Conservation (phyloP, 2,329 filamentous ascomycete genomes). For the Talaromyces sp. region DNA sequence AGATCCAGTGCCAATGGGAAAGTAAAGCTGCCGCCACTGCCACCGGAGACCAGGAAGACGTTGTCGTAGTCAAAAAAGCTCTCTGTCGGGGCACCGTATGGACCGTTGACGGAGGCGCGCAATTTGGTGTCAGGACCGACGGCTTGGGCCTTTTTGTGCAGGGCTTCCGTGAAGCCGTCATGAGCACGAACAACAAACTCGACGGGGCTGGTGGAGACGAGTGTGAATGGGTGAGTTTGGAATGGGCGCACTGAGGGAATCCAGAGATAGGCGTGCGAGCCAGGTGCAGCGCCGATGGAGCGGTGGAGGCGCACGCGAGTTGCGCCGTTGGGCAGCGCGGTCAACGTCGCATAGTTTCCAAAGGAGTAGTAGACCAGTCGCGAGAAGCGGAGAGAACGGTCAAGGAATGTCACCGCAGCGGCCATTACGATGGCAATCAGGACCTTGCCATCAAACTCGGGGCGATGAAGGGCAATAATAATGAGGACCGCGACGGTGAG, state of each 20-base stretch:
- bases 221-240: conserved; percentile 47
- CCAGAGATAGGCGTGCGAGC: conserved; percentile 61
- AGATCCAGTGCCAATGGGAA: conserved; percentile 14
- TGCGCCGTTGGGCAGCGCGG: conserved; percentile 49
- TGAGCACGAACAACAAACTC: conserved; percentile 14
- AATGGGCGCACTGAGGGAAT: conserved; percentile 52
- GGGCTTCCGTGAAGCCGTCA: conserved; percentile 15
- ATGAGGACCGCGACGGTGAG: not conserved
- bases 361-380: conserved; percentile 48
- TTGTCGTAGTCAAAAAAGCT: conserved; percentile 13
- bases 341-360: conserved; percentile 38
- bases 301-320: conserved; percentile 53
- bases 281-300: conserved; percentile 44
- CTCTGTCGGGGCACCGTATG: conserved; percentile 14
- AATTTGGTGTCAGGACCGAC: conserved; percentile 6
- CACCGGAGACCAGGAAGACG: conserved; percentile 13
- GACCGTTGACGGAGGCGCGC: conserved; percentile 15
- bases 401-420: conserved; percentile 46
- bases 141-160: conserved; percentile 11
- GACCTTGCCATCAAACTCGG: conserved; percentile 36
- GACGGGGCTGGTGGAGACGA: conserved; percentile 11
- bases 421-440: conserved; percentile 40
- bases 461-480: conserved; percentile 39
- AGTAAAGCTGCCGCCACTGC: conserved; percentile 14
- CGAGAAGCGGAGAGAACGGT: conserved; percentile 45